phyloP scores from a whole-genome alignment of 148 eudicot genomes.

The Pharnaceum exiguum region DNA sequence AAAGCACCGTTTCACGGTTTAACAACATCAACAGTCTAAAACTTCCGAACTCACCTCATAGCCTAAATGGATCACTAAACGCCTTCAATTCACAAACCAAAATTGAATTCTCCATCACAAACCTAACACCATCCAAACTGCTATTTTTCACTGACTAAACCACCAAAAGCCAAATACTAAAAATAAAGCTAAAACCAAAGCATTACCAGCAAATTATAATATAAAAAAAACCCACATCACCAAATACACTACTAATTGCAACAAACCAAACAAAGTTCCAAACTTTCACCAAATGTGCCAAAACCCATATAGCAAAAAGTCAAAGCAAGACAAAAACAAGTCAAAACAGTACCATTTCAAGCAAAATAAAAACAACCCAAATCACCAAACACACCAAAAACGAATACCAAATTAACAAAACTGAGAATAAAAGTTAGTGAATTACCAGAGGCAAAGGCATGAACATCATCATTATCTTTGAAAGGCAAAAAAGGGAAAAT shows the following conservation, averaged over 20 bases:
- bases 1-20: too few relatives aligned
- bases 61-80: too few relatives aligned
- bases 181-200: not conserved
- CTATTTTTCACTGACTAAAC: too few relatives aligned
- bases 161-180: too few relatives aligned
- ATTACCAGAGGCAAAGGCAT: conserved; percentile 41
- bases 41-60: too few relatives aligned
- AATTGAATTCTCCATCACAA: too few relatives aligned
- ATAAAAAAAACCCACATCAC: conserved; percentile 8
- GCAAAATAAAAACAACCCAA: not conserved
- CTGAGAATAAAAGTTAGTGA: not conserved
- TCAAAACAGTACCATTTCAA: not conserved
- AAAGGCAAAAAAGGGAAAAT: conserved; percentile 48
- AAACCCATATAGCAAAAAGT: too few relatives aligned
- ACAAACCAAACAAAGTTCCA: conserved; percentile 7
- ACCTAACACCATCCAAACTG: too few relatives aligned
- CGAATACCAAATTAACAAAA: conserved; percentile 6
- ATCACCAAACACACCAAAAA: not conserved
- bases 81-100: too few relatives aligned
- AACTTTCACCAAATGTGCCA: too few relatives aligned
- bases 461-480: conserved; percentile 28
- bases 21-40: too few relatives aligned
- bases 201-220: not conserved
- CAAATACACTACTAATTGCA: not conserved
- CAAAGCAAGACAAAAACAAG: too few relatives aligned